Percentiles rank a stretch among this genome's conserved stretches.
Conservation (phyloP, 2,329 filamentous ascomycete species). For the Lasiodiplodia citricola region DNA sequence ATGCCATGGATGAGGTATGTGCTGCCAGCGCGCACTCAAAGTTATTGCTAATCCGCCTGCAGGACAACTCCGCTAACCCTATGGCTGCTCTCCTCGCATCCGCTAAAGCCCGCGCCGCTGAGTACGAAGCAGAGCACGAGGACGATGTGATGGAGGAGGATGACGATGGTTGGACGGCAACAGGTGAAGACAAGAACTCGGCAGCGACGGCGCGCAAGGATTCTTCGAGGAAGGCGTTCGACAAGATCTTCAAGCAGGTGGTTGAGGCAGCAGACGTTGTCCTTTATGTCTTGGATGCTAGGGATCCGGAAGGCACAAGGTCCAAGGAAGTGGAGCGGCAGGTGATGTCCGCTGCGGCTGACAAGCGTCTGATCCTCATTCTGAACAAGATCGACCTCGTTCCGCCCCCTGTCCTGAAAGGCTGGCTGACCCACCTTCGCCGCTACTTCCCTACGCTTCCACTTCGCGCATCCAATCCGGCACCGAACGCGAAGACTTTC, state of each 20-base stretch:
- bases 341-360: slow-evolving; percentile 84
- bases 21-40: slow-evolving; percentile 22
- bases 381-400: slow-evolving; percentile 96
- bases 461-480: slow-evolving; percentile 80
- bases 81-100: slow-evolving; percentile 92
- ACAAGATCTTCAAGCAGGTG: slow-evolving; percentile 95
- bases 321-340: slow-evolving; percentile 89
- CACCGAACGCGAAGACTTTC: slow-evolving; percentile 86
- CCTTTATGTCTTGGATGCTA: slow-evolving; percentile 89
- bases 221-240: slow-evolving; percentile 82
- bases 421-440: slow-evolving; percentile 83
- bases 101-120: slow-evolving; percentile 75
- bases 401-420: slow-evolving; percentile 78
- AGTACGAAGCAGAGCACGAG: slow-evolving; percentile 71
- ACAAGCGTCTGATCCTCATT: slow-evolving; percentile 87
- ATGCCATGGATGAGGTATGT: slow-evolving; percentile 60
- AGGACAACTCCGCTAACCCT: slow-evolving; percentile 73
- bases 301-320: slow-evolving; percentile 87
- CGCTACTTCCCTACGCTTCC: slow-evolving; percentile 91
- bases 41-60: background rate
- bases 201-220: slow-evolving; percentile 50
- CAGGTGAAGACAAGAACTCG: slow-evolving; percentile 52
- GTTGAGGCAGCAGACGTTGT: slow-evolving; percentile 88
- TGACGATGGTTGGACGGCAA: slow-evolving; percentile 57
- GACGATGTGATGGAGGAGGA: slow-evolving; percentile 65